These are phyloP conservation scores for Dothideomycetes sp. DNA, from an alignment of 2,329 filamentous ascomycete genomes.

Conservation along the genomic window DNA sequence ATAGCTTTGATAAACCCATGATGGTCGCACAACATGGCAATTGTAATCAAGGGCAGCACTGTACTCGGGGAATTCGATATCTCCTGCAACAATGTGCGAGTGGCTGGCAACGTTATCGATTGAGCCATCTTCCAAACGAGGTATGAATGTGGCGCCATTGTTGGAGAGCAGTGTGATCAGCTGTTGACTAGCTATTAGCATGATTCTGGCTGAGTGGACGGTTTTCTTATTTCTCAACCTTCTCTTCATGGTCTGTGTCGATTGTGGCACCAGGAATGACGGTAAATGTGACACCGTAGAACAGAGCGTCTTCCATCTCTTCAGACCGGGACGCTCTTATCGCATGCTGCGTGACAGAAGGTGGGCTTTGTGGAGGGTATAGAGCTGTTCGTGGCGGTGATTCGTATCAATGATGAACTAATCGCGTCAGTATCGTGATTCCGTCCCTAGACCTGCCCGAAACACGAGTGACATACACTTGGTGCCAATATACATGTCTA, in stretches of 20 bases:
- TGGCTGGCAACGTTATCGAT: conserved; percentile 37
- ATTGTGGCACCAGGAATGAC: conserved; percentile 35
- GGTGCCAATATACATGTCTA: too few species aligned
- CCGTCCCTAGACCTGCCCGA: too few species aligned
- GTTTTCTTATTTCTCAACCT: conserved; percentile 12
- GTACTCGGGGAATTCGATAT: conserved; percentile 88
- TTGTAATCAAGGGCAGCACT: conserved; percentile 62
- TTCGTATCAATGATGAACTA: too few species aligned
- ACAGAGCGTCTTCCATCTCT: conserved; percentile 20
- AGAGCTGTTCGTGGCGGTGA: too few species aligned
- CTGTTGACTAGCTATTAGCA: conserved; percentile 29
- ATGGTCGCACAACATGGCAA: conserved; percentile 72
- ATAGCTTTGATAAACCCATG: conserved; percentile 69
- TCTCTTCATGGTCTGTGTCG: conserved; percentile 18
- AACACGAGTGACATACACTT: too few species aligned
- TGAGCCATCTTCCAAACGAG: conserved; percentile 31
- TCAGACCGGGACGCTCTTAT: conserved; percentile 2
- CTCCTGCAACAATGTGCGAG: conserved; percentile 62
- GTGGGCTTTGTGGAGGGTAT: too few species aligned
- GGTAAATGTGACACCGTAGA: conserved; percentile 32
- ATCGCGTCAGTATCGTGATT: too few species aligned
- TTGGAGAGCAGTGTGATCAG: conserved; percentile 37
- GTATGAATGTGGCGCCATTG: conserved; percentile 40
- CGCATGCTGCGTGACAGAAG: too few species aligned
- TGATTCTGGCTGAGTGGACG: not conserved